Conservation (phyloP, 805 yeast species). For the Yarrowia hollandica region DNA sequence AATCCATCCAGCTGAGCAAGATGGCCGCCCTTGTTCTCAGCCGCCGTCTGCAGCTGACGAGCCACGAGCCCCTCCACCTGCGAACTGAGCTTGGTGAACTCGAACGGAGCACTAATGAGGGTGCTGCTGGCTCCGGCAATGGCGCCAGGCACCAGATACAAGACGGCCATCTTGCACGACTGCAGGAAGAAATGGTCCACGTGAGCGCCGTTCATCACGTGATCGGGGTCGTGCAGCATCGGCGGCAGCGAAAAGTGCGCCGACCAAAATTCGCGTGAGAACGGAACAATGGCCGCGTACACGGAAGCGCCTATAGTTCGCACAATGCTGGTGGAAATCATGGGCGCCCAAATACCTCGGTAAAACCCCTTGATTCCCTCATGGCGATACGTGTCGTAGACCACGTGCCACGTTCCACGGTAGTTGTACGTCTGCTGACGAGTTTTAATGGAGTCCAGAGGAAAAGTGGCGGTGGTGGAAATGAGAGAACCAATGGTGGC, state of each 20-base stretch:
- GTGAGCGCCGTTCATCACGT: slow-evolving; percentile 1
- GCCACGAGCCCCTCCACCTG: slow-evolving; percentile 56
- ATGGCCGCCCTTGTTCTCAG: slow-evolving; percentile 43
- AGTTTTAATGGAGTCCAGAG: slow-evolving; percentile 83
- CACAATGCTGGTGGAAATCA: slow-evolving; percentile 59
- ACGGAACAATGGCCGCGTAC: slow-evolving; percentile 56
- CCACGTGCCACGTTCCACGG: slow-evolving; percentile 57
- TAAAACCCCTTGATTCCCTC: slow-evolving; percentile 75
- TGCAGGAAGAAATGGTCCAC: slow-evolving; percentile 23
- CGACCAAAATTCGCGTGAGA: slow-evolving; percentile 32
- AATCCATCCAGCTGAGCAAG: slow-evolving; percentile 31
- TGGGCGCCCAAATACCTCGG: slow-evolving; percentile 74
- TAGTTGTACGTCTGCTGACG: slow-evolving; percentile 79
- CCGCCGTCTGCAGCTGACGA: slow-evolving; percentile 38
- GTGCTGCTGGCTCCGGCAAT: slow-evolving; percentile 58
- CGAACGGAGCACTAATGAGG: slow-evolving; percentile 76
- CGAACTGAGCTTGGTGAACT: slow-evolving; percentile 76
- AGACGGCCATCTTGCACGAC: slow-evolving; percentile 32
- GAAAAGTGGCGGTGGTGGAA: slow-evolving; percentile 74
- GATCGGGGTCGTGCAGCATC: slow-evolving; percentile 15
- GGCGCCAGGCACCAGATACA: slow-evolving; percentile 53
- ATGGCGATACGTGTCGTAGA: slow-evolving; percentile 51
- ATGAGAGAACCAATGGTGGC: slow-evolving; percentile 65
- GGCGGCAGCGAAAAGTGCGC: slow-evolving; percentile 31
- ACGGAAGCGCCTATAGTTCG: slow-evolving; percentile 66